phyloP scores from a whole-genome alignment of 148 eudicot genomes.

The Persicaria maculosa region DNA sequence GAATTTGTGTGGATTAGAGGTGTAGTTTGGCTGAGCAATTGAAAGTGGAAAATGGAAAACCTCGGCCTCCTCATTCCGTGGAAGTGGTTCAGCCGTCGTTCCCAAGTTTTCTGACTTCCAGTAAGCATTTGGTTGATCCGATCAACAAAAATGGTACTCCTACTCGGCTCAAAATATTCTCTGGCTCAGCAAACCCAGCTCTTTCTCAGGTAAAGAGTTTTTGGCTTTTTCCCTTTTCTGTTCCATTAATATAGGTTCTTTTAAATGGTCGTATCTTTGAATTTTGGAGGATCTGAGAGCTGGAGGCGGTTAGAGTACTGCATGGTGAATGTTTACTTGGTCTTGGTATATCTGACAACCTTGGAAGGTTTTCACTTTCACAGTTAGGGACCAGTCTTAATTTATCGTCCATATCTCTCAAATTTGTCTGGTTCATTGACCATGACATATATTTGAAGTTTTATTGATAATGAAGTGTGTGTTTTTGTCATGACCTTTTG shows the following conservation, averaged over 20 bases:
- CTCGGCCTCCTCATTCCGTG: slow-evolving; percentile 20
- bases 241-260: neutral
- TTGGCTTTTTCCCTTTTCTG: neutral
- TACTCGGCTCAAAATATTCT: slow-evolving; percentile 68
- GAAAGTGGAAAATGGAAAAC: slow-evolving; percentile 60
- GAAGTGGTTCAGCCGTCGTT: slow-evolving; percentile 27
- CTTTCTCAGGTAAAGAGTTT: slow-evolving; percentile 55
- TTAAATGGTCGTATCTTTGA: neutral
- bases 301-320: neutral
- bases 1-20: slow-evolving; percentile 27
- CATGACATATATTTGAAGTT: neutral
- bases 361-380: neutral
- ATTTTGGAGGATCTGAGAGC: neutral
- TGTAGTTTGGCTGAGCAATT: slow-evolving; percentile 57
- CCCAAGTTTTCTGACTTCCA: slow-evolving; percentile 49
- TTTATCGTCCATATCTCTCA: neutral
- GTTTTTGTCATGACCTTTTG: neutral
- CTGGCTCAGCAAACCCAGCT: slow-evolving; percentile 86
- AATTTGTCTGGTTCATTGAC: neutral
- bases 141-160: slow-evolving; percentile 22
- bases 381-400: neutral
- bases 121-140: slow-evolving; percentile 22
- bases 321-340: neutral
- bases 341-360: neutral
- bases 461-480: neutral